Base-by-base conservation (phyloP, 108 stramenopile species). In the Parmales sp. region DNA sequence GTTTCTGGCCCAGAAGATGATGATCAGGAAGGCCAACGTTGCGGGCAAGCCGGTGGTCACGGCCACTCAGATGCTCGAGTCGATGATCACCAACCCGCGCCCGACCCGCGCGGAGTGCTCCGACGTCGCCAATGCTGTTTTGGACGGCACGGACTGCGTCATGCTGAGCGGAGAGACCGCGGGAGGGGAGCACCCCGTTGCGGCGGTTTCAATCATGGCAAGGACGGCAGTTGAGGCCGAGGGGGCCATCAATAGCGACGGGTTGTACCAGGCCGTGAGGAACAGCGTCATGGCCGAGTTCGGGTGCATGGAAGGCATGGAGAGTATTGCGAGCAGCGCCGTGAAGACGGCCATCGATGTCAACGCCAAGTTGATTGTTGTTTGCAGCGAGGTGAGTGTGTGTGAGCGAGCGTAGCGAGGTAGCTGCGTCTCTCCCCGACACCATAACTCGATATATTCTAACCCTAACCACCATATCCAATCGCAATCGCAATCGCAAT, bases 31-130 rank as follows among this genome's bases (percentile, higher is more conserved):
- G 29, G 90, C 89, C 75, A 95, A 94, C 65, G 82, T 85, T 28
- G 87, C 75, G 16, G 94, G 94, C 26, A 95, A 93, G 69, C 90
- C 97, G 0, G 96, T 99, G 19, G 81, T 99, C 43, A 95, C 94
- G 20, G 96, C 96, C 23, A 99, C 98, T n/a, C 98, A 99, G 77
- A 96, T 96, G 95, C 74, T 97, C 28, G 96, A 97, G 68, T 90
- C 88, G 43, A 99, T 99, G 98, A 96, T 92, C 70, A 78, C 48
- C 51, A 97, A 97, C 68, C 98, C 98, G 31, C 94, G 98, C 64
- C 98, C 98, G 5, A 99, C 98, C 31, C 94, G 96, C 73, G 96
- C 98, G 45, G 98, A 99, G 69, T 96, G 95, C 79, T 88, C 90
- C 45, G 98, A 99, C 79, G 96, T 99, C 20, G 96, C 96, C 46